These are phyloP conservation scores for Sporopachydermia cereana DNA, from an alignment of 1,139 yeast species.

Conservation along the genomic window DNA sequence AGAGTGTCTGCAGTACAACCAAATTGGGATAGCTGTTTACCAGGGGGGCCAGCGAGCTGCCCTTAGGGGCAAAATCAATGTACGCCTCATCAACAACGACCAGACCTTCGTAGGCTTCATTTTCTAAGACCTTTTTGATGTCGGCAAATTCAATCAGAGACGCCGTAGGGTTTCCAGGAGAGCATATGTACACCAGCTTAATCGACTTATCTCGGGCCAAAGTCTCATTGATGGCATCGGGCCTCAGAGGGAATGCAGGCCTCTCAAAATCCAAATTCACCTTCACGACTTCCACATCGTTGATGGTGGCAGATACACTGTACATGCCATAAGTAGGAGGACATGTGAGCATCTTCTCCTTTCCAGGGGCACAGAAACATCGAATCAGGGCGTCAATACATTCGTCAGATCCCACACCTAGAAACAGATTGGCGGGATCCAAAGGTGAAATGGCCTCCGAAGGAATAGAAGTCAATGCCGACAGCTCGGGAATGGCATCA, in stretches of 20 bases:
- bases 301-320: constrained; percentile 77
- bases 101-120: constrained; percentile 59
- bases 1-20: constrained; percentile 82
- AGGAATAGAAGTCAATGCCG: constrained; percentile 12
- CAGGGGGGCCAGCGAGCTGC: constrained; percentile 66
- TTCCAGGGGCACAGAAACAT: constrained; percentile 73
- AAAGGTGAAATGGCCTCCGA: constrained; percentile 23
- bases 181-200: constrained; percentile 74
- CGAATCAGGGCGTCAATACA: constrained; percentile 83
- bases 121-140: constrained; percentile 40
- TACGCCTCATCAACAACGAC: constrained; percentile 93
- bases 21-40: constrained; percentile 76
- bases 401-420: constrained; percentile 97
- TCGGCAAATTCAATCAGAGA: constrained; percentile 38
- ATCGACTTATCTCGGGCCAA: constrained; percentile 47
- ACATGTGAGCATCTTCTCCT: constrained; percentile 69
- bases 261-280: constrained; percentile 50
- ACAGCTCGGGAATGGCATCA: constrained; percentile 25
- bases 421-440: constrained; percentile 59
- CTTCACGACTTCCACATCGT: constrained; percentile 66
- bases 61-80: constrained; percentile 64
- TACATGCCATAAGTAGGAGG: constrained; percentile 99
- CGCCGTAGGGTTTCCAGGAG: constrained; percentile 98
- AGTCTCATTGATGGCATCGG: constrained; percentile 40
- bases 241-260: constrained; percentile 31